Evolutionary conservation across 352 stramenopile genomes (phyloP).

Genomic region (Phytophthora brassicae): DNA sequence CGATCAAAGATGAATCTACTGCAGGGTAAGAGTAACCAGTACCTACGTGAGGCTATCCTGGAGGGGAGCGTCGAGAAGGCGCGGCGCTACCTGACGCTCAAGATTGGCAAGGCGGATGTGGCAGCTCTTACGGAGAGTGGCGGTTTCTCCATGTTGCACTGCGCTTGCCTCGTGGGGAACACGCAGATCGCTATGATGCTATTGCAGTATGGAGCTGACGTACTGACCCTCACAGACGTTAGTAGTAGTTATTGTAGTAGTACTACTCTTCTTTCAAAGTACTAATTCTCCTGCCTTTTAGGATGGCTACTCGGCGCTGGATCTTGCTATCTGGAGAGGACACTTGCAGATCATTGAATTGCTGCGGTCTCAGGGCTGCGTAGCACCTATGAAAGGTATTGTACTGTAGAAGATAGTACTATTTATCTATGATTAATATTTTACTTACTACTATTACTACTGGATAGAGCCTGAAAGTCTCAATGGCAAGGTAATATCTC

Average conservation of each 20-base stretch:
- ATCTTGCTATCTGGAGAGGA: constrained; percentile 81
- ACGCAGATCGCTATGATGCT: constrained; percentile 90
- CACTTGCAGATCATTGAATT: constrained; percentile 86
- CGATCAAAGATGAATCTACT: constrained; percentile 69
- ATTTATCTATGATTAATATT: constrained; percentile 3
- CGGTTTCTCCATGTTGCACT: constrained; percentile 84
- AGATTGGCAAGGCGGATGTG: constrained; percentile 84
- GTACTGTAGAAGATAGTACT: not conserved
- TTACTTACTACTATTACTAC: constrained; percentile 1
- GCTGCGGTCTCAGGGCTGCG: constrained; percentile 74
- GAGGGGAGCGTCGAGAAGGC: constrained; percentile 82
- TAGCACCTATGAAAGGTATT: constrained; percentile 80
- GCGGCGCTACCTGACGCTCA: constrained; percentile 78
- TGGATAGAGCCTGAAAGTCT: constrained; percentile 82
- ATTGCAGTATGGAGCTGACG: constrained; percentile 74
- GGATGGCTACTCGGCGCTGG: constrained; percentile 81
- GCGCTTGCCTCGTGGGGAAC: constrained; percentile 70
- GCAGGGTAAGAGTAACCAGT: constrained; percentile 87
- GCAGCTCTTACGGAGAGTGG: constrained; percentile 75
- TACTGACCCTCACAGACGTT: constrained; percentile 78
- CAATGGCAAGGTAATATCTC: constrained; percentile 72
- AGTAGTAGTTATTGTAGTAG: not conserved
- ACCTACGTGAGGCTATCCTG: constrained; percentile 80
- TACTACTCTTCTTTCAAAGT: not conserved
- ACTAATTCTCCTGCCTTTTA: constrained; percentile 15